Evolutionary conservation across 164 flowering plant species (phyloP), one percentile per base, ranked within the genome.

Genomic region (Dillenia suffruticosa): DNA sequence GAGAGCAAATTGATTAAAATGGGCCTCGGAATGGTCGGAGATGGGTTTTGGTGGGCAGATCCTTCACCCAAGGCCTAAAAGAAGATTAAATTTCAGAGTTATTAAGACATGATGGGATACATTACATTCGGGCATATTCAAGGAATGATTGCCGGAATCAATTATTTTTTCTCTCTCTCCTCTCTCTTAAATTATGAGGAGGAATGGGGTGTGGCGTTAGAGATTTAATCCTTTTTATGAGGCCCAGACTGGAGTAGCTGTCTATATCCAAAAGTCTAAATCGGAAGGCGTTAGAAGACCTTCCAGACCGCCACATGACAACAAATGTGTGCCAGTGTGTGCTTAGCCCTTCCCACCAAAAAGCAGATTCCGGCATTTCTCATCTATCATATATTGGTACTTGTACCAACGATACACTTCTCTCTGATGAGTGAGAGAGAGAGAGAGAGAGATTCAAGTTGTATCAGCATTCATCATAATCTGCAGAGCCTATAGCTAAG

Each of bases 241-340:
- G 60, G 67, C 55, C 67, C 48, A 57, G 55, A 48, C 32, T 15
- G 17, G 47, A 48, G 40, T 57, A 56, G 54, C 48, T 64, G 67
- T 48, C 67, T 12, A 16, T 15, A 15, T 64, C 59, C 55, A 46
- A n/a, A 13, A 19, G 45, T 50, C 51, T 10, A 19, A 54, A 32
- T 32, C 0, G 40, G 40, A 32, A 32, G 40, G 40, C 5, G 40
- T 32, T 32, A 5, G 40, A 32, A 32, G 40, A 32, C 40, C 5
- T 32, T 32, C 40, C 40, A 32, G 40, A 32, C 40, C 6, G 40
- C 40, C 40, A 32, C 7, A 32, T 32, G 40, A 32, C 40, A 32
- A 32, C 32, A 26, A 0, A 26, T 26, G 2, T 26, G 32, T 26
- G 32, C 32, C 3, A 2, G 32, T 26, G 40, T 32, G 6, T 32